phyloP scores from a whole-genome alignment of 83 land plant genomes.

The Picea abies region DNA sequence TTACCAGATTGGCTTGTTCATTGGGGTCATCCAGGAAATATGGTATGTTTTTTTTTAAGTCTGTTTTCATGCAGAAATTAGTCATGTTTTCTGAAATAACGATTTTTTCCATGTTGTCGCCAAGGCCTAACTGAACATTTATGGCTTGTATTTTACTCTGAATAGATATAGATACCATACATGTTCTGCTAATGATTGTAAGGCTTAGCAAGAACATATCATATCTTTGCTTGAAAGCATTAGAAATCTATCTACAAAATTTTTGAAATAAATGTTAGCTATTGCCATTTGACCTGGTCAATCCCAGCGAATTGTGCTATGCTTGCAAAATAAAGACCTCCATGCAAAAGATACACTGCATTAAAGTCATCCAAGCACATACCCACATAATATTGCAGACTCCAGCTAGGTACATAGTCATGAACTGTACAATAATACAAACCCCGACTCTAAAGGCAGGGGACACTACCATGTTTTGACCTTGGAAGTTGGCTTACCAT shows the following conservation, averaged over 20 bases:
- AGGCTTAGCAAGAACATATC: too few species aligned
- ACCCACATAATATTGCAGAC: too few species aligned
- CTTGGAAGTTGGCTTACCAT: background rate
- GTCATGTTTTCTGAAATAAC: background rate
- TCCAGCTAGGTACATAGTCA: too few species aligned
- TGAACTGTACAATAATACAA: background rate
- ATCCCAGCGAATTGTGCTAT: background rate
- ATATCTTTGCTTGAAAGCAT: too few species aligned
- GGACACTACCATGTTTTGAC: background rate
- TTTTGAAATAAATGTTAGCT: background rate
- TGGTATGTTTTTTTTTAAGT: conserved; percentile 45
- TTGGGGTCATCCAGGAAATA: conserved; percentile 95
- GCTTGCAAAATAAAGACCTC: too few species aligned
- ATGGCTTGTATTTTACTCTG: background rate
- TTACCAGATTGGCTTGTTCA: conserved; percentile 92
- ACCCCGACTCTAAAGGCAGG: background rate
- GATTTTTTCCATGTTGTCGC: background rate
- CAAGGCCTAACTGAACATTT: background rate
- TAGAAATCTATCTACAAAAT: too few species aligned
- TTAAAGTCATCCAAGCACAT: too few species aligned
- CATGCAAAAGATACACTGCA: too few species aligned
- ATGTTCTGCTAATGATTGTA: background rate
- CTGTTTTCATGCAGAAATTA: background rate
- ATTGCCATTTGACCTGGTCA: background rate
- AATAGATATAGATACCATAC: background rate